phyloP scores from a whole-genome alignment of 768 basidiomycete species.

The Agrocybe pediades region DNA sequence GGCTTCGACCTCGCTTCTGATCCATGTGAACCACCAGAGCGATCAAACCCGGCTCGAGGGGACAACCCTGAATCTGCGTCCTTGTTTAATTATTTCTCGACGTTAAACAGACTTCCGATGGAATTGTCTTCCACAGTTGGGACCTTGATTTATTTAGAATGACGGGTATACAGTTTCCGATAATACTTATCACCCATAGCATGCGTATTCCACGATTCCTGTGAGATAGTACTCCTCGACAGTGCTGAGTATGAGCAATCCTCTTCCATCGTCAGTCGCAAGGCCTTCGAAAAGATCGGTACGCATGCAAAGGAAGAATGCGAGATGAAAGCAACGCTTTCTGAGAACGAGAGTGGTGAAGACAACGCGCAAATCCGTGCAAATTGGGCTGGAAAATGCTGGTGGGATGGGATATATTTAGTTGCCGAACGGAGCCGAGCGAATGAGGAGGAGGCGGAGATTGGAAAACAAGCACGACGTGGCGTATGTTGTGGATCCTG shows the following conservation, averaged over 20 bases:
- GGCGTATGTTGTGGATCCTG: slow-evolving; percentile 29
- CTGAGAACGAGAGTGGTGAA: too few relatives aligned
- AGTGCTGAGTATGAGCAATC: too few relatives aligned
- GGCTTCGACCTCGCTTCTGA: background rate
- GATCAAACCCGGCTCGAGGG: background rate
- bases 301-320: too few relatives aligned
- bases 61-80: background rate
- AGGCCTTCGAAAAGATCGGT: too few relatives aligned
- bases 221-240: too few relatives aligned
- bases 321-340: too few relatives aligned
- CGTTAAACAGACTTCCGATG: background rate
- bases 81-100: background rate
- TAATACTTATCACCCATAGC: too few relatives aligned
- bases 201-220: too few relatives aligned
- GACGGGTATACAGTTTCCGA: background rate
- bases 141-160: background rate
- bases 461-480: slow-evolving; percentile 19
- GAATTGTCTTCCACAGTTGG: background rate
- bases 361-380: background rate
- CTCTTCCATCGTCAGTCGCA: too few relatives aligned
- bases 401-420: background rate
- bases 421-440: slow-evolving; percentile 14
- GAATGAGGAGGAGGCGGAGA: slow-evolving; percentile 15
- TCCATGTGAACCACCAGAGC: background rate
- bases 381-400: background rate